Base-by-base conservation (phyloP, 2,329 filamentous ascomycete species). In the Rhytidhysteron rufulum region DNA sequence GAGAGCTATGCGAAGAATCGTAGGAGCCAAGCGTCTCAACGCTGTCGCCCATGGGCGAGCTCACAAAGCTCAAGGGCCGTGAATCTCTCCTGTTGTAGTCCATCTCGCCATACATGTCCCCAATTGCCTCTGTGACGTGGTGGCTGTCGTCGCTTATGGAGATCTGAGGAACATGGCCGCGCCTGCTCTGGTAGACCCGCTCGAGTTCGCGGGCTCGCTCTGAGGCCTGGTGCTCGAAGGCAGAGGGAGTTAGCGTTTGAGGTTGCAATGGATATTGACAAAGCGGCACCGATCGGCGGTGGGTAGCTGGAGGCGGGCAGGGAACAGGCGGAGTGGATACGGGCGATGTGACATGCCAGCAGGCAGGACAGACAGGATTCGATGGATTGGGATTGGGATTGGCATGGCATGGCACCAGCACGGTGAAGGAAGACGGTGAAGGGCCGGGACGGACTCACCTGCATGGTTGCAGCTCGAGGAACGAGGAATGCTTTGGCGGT, bases 121-220 rank as follows among this genome's bases (percentile, higher is more conserved):
- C 88, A 66, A 95, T 95, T 44, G 88, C 86, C 66, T 95, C 90
- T 41, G 89, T 95, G 62, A 95, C 88, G 78, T 95, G 90, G 69
- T 95, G 88, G 69, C 79, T 88, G 45, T 90, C 86, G 68, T 95
- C 89, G 65, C 86, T 93, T 64, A 95, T 83, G 53, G 79, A 82
- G 46, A 83, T 70, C 53, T 82, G 77, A 47, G 79, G 72, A 51
- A 69, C 69, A 68, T 83, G 80, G 51, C 77, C 76, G 57, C 75
- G 72, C 47, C 75, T 70, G 53, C 69, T 66, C 53, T 74, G 67
- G 65, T 75, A 75, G 58, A 62, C 43, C 31, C 66, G 63, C 51
- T 73, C 70, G 41, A 72, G 65, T 54, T 73, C 69, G 40, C 57
- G 61, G 41, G 70, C 69, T 52, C 70, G 59, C 34, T 65, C 54